Evolutionary conservation across 2,329 filamentous ascomycete species (phyloP), one percentile per base, ranked within the genome.

Genomic region (Aureobasidium sp.): DNA sequence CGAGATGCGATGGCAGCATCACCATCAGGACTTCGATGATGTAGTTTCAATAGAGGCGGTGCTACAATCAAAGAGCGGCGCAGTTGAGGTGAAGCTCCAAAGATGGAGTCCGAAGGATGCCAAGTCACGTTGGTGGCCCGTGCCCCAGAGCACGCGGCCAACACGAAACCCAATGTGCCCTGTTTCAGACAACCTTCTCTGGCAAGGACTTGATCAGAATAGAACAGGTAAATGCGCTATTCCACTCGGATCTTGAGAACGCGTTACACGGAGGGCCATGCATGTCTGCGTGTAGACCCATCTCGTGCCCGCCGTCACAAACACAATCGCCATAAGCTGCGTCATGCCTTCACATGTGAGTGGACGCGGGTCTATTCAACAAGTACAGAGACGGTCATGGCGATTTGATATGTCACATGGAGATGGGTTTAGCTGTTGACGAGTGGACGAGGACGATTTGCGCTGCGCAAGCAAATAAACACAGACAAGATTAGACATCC

Each of bases 101-200:
- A 55, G n/a, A 37, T 55, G 36, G 51, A 55, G 51, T 55, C 37
- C 4, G 36, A 51, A 36, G 48, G 29, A 51, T 51, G 47, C 20
- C 20, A 53, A 29, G 25, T 42, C 36, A 29, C 20, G 51, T 55
- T 55, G 51, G 51, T 55, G 51, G 53, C 39, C 22, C 27, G 39
- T 29, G 27, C 37, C 2, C 15, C 0, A 6, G 27, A 34, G 53
- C 53, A 57, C 53, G 53, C 53, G 53, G 53, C 39, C 53, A 39
- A 47, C 42, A n/a, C 42, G 34, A 59, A 27, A 57, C 41, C 27
- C 11, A 15, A 27, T 29, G 34, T 37, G 42, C 42, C 55, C 44
- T 59, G 41, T 48, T 48, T 59, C 55, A 59, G 27, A 48, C 55
- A 48, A 59, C 44, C 55, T n/a, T 47, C 41, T 48, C 22, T 45